Evolutionary conservation across 352 stramenopile species (phyloP).

Genomic region (Globisporangium irregulare): DNA sequence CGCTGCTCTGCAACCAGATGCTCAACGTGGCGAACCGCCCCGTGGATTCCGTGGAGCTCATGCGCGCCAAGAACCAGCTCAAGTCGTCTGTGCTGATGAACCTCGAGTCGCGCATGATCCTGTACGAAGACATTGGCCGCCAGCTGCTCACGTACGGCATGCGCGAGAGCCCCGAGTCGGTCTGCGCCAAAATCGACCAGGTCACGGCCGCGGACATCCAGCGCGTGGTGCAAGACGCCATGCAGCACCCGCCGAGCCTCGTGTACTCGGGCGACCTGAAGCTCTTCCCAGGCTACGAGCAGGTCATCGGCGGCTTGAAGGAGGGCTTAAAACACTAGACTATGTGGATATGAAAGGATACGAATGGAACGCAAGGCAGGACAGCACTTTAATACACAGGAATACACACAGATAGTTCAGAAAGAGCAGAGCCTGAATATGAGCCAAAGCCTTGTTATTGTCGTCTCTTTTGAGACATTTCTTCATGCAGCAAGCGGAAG

Average conservation of each 20-base stretch:
- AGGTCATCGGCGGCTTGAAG: constrained; percentile 70
- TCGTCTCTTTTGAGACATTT: constrained; percentile 32
- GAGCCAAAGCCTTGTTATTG: neutral
- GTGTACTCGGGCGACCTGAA: constrained; percentile 82
- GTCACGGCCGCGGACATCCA: constrained; percentile 86
- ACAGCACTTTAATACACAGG: neutral
- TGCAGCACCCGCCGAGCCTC: constrained; percentile 76
- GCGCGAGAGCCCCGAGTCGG: constrained; percentile 84
- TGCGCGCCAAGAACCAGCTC: constrained; percentile 98
- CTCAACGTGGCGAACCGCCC: constrained; percentile 75
- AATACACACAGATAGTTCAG: neutral
- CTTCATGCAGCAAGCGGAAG: constrained; percentile 56
- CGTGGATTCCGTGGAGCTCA: constrained; percentile 88
- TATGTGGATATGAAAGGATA: neutral
- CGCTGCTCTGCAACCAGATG: constrained; percentile 93
- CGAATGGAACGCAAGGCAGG: constrained; percentile 6
- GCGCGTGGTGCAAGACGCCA: constrained; percentile 69
- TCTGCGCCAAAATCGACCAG: constrained; percentile 87
- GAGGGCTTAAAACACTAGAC: constrained; percentile 45
- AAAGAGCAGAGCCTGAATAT: neutral
- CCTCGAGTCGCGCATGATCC: constrained; percentile 96
- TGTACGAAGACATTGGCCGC: constrained; percentile 99
- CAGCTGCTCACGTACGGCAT: constrained; percentile 97
- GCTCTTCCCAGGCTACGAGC: constrained; percentile 80
- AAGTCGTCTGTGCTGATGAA: constrained; percentile 99